Evolutionary conservation across 1,284 basidiomycete species (phyloP), one percentile per base, ranked within the genome.

Genomic region (Sporisorium graminicola): DNA sequence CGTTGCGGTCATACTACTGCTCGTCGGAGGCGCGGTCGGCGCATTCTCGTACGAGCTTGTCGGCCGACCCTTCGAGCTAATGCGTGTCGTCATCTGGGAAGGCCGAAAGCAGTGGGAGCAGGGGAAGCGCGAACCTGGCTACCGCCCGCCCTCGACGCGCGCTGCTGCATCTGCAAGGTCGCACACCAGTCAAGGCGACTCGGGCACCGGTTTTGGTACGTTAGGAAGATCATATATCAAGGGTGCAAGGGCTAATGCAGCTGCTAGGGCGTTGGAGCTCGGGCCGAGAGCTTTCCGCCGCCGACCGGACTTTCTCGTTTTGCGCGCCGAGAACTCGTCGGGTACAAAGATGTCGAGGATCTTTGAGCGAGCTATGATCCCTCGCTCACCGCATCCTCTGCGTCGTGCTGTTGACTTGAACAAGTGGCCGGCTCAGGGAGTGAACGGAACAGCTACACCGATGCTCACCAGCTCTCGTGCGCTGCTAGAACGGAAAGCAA

Each of bases 21-120:
- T 80, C 13, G 60, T 74, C 0, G 84, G 84, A 42, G 84, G 84
- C 12, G 84, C 81, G 16, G 51, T 84, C 6, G 84, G 84, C 40
- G 83, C 83, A 0, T 61, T 77, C 26, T 52, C 77, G 12, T 85
- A 85, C 63, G 81, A 84, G 57, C 51, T 83, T 5, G 79, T 86
- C 7, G 83, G 85, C 0, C 61, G 86, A 7, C 86, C 86, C 5
- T 84, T 86, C 51, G 86, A 86, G 59, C 64, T 86, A 44, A 74
- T 82, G 69, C 73, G 86, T 10, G 76, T 76, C 3, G 86, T 85
- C 16, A 80, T 87, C 22, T 86, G 79, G 79, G 77, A 86, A 35
- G 85, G 86, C 0, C 44, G 81, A 8, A 72, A 81, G 46, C 61
- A 71, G 22, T 84, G 82, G 85, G 81, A 82, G 18, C 77, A 79